Percentiles rank a stretch among this genome's conserved stretches.
phyloP scores from a whole-genome alignment of 2,329 filamentous ascomycete genomes.

The Sarocladiaceae sp. region DNA sequence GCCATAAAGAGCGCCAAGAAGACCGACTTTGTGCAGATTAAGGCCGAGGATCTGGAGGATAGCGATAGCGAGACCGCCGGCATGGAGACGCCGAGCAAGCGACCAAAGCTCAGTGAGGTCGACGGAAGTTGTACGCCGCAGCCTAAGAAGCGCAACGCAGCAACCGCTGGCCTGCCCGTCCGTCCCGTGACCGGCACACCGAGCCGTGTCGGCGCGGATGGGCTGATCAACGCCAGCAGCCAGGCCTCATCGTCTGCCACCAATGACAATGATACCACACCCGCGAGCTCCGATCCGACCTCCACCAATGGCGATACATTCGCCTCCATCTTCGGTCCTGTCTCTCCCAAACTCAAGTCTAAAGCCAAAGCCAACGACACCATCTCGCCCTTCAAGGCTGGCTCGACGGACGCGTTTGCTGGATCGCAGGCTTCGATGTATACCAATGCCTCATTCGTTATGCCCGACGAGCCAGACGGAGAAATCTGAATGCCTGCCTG shows the following conservation, averaged over 20 bases:
- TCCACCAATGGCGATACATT: not conserved
- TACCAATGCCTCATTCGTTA: conserved; percentile 2
- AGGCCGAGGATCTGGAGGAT: conserved; percentile 20
- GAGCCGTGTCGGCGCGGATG: no score
- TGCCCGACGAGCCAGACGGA: not conserved
- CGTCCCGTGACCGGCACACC: not conserved
- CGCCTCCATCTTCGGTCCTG: conserved; percentile 1
- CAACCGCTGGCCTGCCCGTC: not conserved
- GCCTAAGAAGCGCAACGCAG: not conserved
- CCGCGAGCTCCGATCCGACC: not conserved
- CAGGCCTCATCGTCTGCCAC: no score
- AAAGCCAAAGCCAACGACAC: not conserved
- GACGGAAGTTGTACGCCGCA: not conserved
- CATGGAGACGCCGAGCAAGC: conserved; percentile 30
- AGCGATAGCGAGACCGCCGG: conserved; percentile 25
- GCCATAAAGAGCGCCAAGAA: conserved; percentile 22
- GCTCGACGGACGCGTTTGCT: not conserved
- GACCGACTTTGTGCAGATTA: conserved; percentile 11
- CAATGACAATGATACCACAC: no score
- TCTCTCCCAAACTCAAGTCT: not conserved
- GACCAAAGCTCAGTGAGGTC: conserved; percentile 19
- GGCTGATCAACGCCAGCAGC: no score
- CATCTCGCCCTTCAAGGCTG: conserved; percentile 1
- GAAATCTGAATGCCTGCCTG: no score
- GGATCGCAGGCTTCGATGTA: conserved; percentile 5